Base-by-base conservation (phyloP, 2,329 filamentous ascomycete species). In the Fusarium verticillioides region DNA sequence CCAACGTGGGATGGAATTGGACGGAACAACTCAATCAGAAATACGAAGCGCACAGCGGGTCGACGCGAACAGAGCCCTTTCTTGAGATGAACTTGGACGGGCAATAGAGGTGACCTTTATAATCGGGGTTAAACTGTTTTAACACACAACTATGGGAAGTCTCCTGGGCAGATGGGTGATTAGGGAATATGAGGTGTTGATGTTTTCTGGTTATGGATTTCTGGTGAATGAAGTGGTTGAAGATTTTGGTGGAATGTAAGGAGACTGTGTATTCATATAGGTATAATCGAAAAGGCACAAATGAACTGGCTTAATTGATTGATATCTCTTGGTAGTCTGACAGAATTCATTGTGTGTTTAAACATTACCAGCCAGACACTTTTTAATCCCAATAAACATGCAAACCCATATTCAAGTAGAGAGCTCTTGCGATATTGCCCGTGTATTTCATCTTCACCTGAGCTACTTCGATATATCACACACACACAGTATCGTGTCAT, bases 231-330 rank as follows among this genome's bases (percentile, higher is more conserved):
- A 54, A 54, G 57, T 39, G 39, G 50, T 23, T 37, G 63, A 66
- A 28, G 23, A 39, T 28, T 39, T 39, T 34, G 30, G 34, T 49
- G 57, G 66, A 42, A 61, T 46, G 53, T n/a, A n/a, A 57, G 44
- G 57, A 43, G 44, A 56, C 28, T 64, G 66, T 66, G 47, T 60
- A 40, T 67, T 39, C 67, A 61, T 59, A 69, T 69, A 73, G 52
- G 32, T 39, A 26, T 42, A 53, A 52, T 16, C 40, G 18, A 58
- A 43, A 52, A 60, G 65, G 52, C 47, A 58, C 39, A 47, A 50
- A 57, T 58, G 58, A 70, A 36, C n/a, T 34, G 28, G 49, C 59
- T 53, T 60, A 19, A 26, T 44, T 37, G 21, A 18, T 11, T 50
- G 19, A 9, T 58, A 21, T 37, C 19, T 8, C 23, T 49, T 16